Conservation (phyloP, 208 protist genomes). For the Acanthamoeba royreba region DNA sequence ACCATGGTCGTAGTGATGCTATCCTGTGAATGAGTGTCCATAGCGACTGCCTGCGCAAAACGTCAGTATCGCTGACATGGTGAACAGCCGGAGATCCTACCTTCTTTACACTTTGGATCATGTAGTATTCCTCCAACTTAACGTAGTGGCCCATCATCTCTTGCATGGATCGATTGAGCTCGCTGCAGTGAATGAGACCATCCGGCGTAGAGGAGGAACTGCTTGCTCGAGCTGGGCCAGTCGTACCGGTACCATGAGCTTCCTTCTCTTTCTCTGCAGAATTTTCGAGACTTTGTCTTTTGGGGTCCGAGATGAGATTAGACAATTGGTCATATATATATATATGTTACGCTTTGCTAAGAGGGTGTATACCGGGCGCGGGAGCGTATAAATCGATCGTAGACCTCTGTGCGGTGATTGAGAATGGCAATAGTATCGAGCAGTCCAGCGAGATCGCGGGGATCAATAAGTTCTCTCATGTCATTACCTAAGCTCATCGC, state of each 20-base stretch:
- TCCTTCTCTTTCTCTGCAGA: too few relatives aligned
- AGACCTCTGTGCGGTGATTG: constrained; percentile 38
- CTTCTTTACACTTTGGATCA: constrained; percentile 41
- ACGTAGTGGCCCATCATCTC: constrained; percentile 43
- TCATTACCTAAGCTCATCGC: neutral
- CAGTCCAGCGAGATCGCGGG: neutral
- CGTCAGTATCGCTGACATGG: neutral
- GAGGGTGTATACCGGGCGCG: neutral
- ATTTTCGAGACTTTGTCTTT: too few relatives aligned
- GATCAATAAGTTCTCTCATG: neutral
- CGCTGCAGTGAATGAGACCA: constrained; percentile 14
- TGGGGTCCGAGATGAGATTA: too few relatives aligned
- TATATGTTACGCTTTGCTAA: too few relatives aligned
- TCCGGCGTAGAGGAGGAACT: neutral
- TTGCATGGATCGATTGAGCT: constrained; percentile 12
- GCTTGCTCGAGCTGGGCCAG: too few relatives aligned
- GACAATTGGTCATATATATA: too few relatives aligned
- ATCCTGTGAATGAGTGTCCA: neutral
- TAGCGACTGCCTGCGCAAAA: neutral
- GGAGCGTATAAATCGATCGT: constrained; percentile 27
- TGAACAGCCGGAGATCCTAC: neutral
- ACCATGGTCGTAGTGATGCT: constrained; percentile 25
- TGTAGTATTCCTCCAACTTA: constrained; percentile 26
- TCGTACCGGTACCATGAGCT: too few relatives aligned
- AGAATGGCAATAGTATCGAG: constrained; percentile 40